These are phyloP conservation scores for Castanopsis chinensis DNA, from an alignment of 306 rosid species.

Conservation along the genomic window DNA sequence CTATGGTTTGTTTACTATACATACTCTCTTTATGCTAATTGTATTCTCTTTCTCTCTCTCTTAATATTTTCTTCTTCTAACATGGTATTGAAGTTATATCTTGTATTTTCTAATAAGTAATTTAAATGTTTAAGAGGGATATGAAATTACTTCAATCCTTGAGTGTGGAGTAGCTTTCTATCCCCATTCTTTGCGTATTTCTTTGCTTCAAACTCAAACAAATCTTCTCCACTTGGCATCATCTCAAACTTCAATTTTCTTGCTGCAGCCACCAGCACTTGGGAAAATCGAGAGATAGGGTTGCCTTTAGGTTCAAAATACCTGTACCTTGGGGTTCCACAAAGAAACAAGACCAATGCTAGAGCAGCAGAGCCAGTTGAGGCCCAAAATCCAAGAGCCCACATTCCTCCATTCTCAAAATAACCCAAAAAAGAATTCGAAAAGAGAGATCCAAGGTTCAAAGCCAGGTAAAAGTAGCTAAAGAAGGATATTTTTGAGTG, in stretches of 20 bases:
- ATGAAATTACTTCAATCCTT: constrained; percentile 57
- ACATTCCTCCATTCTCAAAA: constrained; percentile 67
- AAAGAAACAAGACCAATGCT: constrained; percentile 63
- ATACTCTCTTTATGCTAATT: too few relatives aligned
- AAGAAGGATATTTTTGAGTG: constrained; percentile 66
- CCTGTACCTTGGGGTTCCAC: constrained; percentile 68
- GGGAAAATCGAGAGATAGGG: constrained; percentile 66
- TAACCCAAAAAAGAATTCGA: constrained; percentile 76
- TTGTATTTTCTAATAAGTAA: neutral
- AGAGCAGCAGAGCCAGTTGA: constrained; percentile 64
- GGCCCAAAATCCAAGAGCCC: constrained; percentile 86
- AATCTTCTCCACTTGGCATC: constrained; percentile 23
- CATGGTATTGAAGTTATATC: too few relatives aligned
- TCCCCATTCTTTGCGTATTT: constrained; percentile 29
- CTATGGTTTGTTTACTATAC: too few relatives aligned
- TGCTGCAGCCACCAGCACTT: constrained; percentile 55
- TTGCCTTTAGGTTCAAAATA: constrained; percentile 64
- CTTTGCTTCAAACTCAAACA: constrained; percentile 41
- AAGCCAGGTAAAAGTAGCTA: constrained; percentile 80
- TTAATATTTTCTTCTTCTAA: too few relatives aligned
- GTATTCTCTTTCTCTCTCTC: too few relatives aligned
- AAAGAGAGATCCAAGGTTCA: constrained; percentile 76
- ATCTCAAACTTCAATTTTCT: constrained; percentile 62
- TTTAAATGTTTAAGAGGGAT: neutral
- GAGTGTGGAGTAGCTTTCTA: constrained; percentile 64